phyloP scores from a whole-genome alignment of 257 asterid genomes.

The Nicotiana knightiana region DNA sequence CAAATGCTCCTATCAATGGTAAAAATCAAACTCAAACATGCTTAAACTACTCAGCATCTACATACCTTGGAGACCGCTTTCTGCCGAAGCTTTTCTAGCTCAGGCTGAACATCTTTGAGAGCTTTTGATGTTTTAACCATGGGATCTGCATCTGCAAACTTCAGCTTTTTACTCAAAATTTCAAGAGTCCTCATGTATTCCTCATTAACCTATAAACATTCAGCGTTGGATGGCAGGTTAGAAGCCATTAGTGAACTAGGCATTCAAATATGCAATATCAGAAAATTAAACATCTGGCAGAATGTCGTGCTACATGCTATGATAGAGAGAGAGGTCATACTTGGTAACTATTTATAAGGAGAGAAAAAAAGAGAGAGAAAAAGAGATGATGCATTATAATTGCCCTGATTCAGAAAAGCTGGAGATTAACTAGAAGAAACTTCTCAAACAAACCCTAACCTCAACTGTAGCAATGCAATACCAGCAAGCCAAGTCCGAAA shows the following conservation, averaged over 20 bases:
- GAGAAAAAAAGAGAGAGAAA: conserved; percentile 11
- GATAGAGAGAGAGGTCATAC: too few species aligned
- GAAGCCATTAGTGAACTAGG: conserved; percentile 12
- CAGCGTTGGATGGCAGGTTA: conserved; percentile 10
- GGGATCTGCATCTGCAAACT: conserved; percentile 66
- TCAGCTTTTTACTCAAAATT: conserved; percentile 75
- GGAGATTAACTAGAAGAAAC: neutral
- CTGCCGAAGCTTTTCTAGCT: conserved; percentile 88
- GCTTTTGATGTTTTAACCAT: conserved; percentile 84
- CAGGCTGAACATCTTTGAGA: conserved; percentile 83
- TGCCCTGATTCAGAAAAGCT: neutral
- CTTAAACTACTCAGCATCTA: neutral
- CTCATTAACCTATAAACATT: conserved; percentile 67
- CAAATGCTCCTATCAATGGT: neutral
- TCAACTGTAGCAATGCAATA: neutral
- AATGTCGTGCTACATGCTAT: conserved; percentile 5
- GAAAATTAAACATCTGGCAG: neutral
- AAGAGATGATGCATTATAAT: neutral
- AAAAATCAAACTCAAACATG: neutral
- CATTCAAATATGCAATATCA: neutral
- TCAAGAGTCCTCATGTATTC: conserved; percentile 86
- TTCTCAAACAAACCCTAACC: neutral
- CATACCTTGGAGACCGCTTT: conserved; percentile 90
- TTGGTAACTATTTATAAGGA: too few species aligned
- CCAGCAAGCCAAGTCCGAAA: neutral